Evolutionary conservation across 2,329 filamentous ascomycete species (phyloP).

Genomic region (Botrytis tulipae): DNA sequence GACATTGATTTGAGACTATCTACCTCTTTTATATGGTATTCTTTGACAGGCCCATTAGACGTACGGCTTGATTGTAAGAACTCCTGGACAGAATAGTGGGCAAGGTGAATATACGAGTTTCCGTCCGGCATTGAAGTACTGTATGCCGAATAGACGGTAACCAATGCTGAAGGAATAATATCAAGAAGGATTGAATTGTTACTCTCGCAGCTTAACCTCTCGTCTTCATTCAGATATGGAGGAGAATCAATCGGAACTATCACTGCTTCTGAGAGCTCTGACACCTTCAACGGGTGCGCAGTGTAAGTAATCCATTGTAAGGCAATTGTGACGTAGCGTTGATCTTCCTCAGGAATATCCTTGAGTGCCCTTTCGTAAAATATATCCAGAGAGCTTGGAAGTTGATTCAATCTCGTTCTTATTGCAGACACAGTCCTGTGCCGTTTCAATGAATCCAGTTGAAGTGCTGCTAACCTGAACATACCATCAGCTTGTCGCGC

Average conservation of each 20-base stretch:
- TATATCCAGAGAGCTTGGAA: conserved; percentile 22
- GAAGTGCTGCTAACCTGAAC: conserved; percentile 28
- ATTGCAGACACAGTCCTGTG: neutral
- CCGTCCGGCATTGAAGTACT: too few species aligned
- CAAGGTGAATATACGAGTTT: neutral
- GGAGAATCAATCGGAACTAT: neutral
- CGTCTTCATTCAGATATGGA: neutral
- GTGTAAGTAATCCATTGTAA: conserved; percentile 32
- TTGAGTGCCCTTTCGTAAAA: conserved; percentile 23
- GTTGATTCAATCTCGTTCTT: neutral
- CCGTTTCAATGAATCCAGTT: conserved; percentile 21
- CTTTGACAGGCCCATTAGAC: neutral
- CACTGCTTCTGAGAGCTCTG: conserved; percentile 15
- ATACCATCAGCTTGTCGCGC: conserved; percentile 12
- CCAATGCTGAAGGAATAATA: neutral
- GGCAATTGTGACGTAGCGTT: conserved; percentile 18
- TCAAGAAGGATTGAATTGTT: neutral
- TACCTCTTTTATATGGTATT: neutral
- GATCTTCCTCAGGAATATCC: conserved; percentile 11
- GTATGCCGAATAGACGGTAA: too few species aligned
- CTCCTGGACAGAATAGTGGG: neutral
- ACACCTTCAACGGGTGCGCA: neutral
- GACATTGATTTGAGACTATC: neutral
- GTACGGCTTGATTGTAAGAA: neutral
- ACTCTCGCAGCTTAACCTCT: neutral